A percentile compares a stretch with the other conserved stretches of the same genome.
phyloP scores from a whole-genome alignment of 1,284 basidiomycete genomes.

The Neonothopanus nambi region DNA sequence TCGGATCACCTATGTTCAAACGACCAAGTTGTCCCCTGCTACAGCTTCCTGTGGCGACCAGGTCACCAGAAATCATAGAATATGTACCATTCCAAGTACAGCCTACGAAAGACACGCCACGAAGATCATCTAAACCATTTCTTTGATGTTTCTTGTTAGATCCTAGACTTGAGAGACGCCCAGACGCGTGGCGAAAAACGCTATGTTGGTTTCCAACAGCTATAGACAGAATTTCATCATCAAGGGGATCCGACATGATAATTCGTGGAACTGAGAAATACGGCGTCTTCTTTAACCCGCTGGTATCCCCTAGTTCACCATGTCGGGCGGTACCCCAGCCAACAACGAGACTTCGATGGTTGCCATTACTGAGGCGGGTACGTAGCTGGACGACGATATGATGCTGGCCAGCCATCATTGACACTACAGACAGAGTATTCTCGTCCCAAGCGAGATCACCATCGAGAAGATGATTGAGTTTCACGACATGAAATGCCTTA shows the following conservation, averaged over 20 bases:
- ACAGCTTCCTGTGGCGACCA: conserved; percentile 64
- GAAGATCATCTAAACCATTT: conserved; percentile 34
- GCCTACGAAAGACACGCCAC: conserved; percentile 39
- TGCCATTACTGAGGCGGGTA: conserved; percentile 23
- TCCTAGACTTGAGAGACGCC: conserved; percentile 54
- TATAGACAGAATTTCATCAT: conserved; percentile 35
- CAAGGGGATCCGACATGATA: conserved; percentile 23
- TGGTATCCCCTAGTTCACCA: conserved; percentile 65
- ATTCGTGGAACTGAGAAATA: conserved; percentile 37
- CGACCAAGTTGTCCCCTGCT: conserved; percentile 73
- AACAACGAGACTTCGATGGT: conserved; percentile 39
- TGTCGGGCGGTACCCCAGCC: conserved; percentile 87
- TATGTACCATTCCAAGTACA: conserved; percentile 90
- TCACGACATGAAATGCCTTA: conserved; percentile 40
- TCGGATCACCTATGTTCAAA: conserved; percentile 4
- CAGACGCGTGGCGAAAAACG: conserved; percentile 52
- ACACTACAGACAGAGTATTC: conserved; percentile 32
- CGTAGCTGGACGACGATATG: conserved; percentile 59
- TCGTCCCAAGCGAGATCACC: conserved; percentile 23
- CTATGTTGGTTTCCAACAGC: conserved; percentile 76
- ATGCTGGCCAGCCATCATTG: conserved; percentile 68
- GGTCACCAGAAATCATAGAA: conserved; percentile 31
- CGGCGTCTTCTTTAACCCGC: conserved; percentile 21
- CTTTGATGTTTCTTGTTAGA: conserved; percentile 74
- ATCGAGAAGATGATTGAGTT: conserved; percentile 39